Base-by-base conservation (phyloP, 2,329 filamentous ascomycete species). In the Sodiomyces alkalinus region DNA sequence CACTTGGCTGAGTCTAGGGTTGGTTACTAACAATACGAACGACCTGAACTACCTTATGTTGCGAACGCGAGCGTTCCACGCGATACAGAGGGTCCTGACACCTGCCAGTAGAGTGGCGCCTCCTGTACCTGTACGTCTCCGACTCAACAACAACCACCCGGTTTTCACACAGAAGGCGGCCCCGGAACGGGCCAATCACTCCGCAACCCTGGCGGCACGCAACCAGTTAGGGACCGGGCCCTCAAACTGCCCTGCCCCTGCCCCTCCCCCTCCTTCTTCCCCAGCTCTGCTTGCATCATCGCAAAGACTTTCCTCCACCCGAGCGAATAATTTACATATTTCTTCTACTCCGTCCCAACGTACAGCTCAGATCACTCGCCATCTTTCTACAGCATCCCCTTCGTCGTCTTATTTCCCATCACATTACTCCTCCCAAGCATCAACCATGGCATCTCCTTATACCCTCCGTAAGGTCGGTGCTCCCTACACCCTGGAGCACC, bases 401-500 rank as follows among this genome's bases (percentile, higher is more conserved):
- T 38, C 40, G 19, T 42, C 46, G 14, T 16, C 16, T 25, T 17
- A 31, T 29, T 29, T 27, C 32, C 32, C 39, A 32, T 33, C 31
- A 20, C 27, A 40, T 13, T 31, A 39, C 28, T 29, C 40, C 31
- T 28, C 39, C 33, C 34, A 42, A 38, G 41, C 30, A 25, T 20
- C 29, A 36, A 30, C 34, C 28, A 74, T 78, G 64, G 56, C 72
- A 39, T 68, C 71, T 37, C 55, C 58, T 39, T 98, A 83, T 67
- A 68, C 66, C 49, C 60, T 80, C 53, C 80, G 86, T 64, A 94
- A 92, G 71, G 68, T 93, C 52, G 90, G 69, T 48, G 74, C 81
- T 49, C 73, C 83, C 49, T 79, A 94, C 70, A 96, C 90, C 46
- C 68, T 93, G 54, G 86, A 96, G 68, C 85, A 93, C 74, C 82